These are phyloP conservation scores for Nannochloropsis oceanica DNA, from an alignment of 108 stramenopile species.

Conservation along the genomic window DNA sequence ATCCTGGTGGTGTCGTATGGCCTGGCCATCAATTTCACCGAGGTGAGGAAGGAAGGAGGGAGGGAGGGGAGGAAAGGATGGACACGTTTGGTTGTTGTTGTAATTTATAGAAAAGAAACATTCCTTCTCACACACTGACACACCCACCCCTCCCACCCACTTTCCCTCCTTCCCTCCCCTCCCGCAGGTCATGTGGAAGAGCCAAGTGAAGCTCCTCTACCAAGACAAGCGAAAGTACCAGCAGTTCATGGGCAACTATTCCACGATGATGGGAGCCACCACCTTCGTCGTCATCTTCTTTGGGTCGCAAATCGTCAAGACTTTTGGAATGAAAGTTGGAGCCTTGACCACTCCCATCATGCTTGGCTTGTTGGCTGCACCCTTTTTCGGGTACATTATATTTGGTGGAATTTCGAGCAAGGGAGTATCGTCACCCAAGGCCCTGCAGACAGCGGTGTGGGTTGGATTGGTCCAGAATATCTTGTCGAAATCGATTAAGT, in stretches of 20 bases:
- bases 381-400: constrained; percentile 37
- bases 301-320: constrained; percentile 68
- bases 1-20: constrained; percentile 85
- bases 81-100: too few species aligned
- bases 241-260: constrained; percentile 95
- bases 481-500: constrained; percentile 78
- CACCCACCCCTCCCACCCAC: not conserved
- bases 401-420: constrained; percentile 11
- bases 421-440: constrained; percentile 5
- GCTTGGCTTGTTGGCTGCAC: constrained; percentile 9
- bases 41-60: constrained; percentile 78
- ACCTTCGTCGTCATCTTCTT: constrained; percentile 86
- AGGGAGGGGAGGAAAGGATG: not conserved
- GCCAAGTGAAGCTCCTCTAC: constrained; percentile 47
- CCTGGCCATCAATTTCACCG: constrained; percentile 93
- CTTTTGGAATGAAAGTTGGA: constrained; percentile 76
- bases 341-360: constrained; percentile 85
- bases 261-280: constrained; percentile 68
- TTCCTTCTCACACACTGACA: too few species aligned
- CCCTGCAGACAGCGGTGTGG: constrained; percentile 69
- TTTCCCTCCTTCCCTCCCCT: not conserved
- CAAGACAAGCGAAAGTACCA: constrained; percentile 85
- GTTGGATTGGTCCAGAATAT: constrained; percentile 91
- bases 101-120: too few species aligned
- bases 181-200: constrained; percentile 80